Percentiles rank a stretch among this genome's conserved stretches.
phyloP scores from a whole-genome alignment of 768 basidiomycete genomes.

The Cytidiella melzeri region DNA sequence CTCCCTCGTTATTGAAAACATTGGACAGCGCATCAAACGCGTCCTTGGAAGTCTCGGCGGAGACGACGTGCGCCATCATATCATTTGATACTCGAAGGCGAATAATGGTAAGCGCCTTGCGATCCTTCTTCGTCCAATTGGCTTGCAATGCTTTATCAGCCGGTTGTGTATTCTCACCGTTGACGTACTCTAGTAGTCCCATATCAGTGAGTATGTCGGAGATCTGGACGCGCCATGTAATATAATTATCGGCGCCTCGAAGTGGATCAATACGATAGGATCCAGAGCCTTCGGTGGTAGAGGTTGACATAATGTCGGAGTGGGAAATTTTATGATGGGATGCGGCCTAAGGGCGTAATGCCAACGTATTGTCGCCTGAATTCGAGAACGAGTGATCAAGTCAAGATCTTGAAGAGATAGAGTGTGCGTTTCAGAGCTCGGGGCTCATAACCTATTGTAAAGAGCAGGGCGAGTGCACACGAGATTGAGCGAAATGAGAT shows the following conservation, averaged over 20 bases:
- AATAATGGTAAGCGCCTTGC: constrained; percentile 27
- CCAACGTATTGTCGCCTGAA: too few species aligned
- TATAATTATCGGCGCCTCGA: constrained; percentile 2
- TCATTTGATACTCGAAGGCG: constrained; percentile 23
- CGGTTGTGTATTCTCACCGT: background rate
- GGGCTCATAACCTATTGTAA: too few species aligned
- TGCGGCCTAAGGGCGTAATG: too few species aligned
- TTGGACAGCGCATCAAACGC: background rate
- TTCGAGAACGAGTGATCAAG: too few species aligned
- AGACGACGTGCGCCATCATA: constrained; percentile 25
- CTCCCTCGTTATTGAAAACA: background rate
- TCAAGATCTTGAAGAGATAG: too few species aligned
- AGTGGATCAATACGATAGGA: constrained; percentile 3
- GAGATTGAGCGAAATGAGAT: too few species aligned
- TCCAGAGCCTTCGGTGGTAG: background rate
- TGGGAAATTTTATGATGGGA: too few species aligned
- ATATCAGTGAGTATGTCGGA: constrained; percentile 3
- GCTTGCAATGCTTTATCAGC: background rate
- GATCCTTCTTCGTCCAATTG: constrained; percentile 26
- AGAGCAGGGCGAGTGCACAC: too few species aligned
- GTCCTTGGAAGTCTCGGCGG: constrained; percentile 5
- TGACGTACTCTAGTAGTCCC: constrained; percentile 1
- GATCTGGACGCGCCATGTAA: constrained; percentile 1
- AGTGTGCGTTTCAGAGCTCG: too few species aligned
- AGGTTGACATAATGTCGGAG: background rate